These are phyloP conservation scores for Barnettozyma siamensis DNA, from an alignment of 805 yeast species.

Conservation along the genomic window DNA sequence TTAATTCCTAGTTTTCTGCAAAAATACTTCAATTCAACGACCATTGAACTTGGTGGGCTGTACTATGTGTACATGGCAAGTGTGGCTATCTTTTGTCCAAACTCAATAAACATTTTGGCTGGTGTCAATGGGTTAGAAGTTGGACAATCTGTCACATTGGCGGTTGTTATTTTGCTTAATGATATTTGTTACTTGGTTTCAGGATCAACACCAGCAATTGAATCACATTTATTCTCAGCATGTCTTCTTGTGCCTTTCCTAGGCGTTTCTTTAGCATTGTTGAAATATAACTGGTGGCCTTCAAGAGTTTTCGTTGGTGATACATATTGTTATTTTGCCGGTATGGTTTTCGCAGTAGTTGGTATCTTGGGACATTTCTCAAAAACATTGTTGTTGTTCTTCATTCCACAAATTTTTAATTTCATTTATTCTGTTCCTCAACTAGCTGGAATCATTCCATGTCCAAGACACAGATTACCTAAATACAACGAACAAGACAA, in stretches of 20 bases:
- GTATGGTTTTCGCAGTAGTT: conserved; percentile 97
- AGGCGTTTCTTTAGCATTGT: conserved; percentile 74
- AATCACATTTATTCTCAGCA: conserved; percentile 77
- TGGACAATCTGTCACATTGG: conserved; percentile 84
- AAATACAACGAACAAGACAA: conserved; percentile 63
- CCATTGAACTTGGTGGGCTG: conserved; percentile 66
- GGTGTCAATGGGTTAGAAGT: conserved; percentile 97
- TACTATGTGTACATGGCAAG: conserved; percentile 90
- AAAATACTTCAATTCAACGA: conserved; percentile 31
- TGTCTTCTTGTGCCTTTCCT: conserved; percentile 79
- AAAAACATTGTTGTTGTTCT: conserved; percentile 79
- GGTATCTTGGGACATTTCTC: conserved; percentile 96
- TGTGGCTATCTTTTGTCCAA: conserved; percentile 90
- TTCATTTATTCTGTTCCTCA: conserved; percentile 92
- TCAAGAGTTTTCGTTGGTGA: conserved; percentile 95
- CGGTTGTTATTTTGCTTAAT: conserved; percentile 63
- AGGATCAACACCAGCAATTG: conserved; percentile 52
- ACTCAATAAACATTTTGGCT: conserved; percentile 91
- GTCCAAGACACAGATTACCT: conserved; percentile 95
- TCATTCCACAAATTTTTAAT: conserved; percentile 87
- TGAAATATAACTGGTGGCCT: conserved; percentile 84
- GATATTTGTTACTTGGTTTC: conserved; percentile 65
- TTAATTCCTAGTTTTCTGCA: conserved; percentile 66
- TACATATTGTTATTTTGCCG: conserved; percentile 95
- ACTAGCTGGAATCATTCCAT: conserved; percentile 76